These are phyloP conservation scores for Allium sativum DNA, from an alignment of 106 monocot species.

Conservation along the genomic window DNA sequence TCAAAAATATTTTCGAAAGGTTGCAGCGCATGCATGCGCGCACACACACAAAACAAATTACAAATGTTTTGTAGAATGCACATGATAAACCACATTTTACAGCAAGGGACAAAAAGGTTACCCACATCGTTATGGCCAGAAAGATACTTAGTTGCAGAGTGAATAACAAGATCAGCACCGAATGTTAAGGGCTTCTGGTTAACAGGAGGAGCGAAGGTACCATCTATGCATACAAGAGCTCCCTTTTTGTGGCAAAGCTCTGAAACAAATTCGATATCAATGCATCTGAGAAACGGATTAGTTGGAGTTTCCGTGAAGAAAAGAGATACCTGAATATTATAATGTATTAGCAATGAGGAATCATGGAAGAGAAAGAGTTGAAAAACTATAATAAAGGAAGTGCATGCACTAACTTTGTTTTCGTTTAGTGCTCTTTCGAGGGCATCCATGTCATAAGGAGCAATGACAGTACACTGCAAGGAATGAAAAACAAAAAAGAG, in stretches of 20 bases:
- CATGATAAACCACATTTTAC: not conserved
- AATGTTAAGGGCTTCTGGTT: constrained; percentile 90
- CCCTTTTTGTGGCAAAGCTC: constrained; percentile 86
- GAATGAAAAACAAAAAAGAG: no score
- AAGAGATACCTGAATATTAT: constrained; percentile 56
- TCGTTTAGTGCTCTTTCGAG: constrained; percentile 58
- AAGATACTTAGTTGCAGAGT: constrained; percentile 93
- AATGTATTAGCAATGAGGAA: not conserved
- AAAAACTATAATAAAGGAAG: not conserved
- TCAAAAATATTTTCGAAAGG: not conserved
- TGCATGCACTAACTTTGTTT: constrained; percentile 42
- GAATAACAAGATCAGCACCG: constrained; percentile 90
- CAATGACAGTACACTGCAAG: constrained; percentile 74
- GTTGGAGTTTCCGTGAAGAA: constrained; percentile 99
- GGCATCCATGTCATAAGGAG: constrained; percentile 77
- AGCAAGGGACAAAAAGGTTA: not conserved
- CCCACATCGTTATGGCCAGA: constrained; percentile 98
- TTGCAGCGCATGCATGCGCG: not conserved
- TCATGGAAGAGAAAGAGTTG: not conserved
- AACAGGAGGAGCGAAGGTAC: constrained; percentile 92
- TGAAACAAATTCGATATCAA: constrained; percentile 81
- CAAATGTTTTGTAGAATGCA: no score
- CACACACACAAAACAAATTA: no score
- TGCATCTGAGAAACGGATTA: constrained; percentile 89
- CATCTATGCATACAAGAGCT: constrained; percentile 84